A percentile compares a stretch with the other conserved stretches of the same genome.
These are phyloP conservation scores for Centaurea solstitialis DNA, from an alignment of 129 eudicot genomes.

Conservation along the genomic window DNA sequence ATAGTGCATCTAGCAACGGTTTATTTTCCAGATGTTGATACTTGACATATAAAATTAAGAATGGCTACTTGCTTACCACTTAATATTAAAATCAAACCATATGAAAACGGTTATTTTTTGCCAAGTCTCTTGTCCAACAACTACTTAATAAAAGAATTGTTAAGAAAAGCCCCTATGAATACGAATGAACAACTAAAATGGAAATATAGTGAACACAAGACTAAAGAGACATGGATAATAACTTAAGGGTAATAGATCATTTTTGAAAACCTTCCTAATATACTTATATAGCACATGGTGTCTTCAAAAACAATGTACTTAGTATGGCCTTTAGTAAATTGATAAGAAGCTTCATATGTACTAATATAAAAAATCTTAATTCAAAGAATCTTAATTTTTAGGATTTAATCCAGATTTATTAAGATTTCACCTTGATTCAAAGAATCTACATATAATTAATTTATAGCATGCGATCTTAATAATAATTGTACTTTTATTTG, in stretches of 20 bases:
- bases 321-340: background rate
- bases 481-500: background rate
- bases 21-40: background rate
- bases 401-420: background rate
- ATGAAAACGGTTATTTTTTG: background rate
- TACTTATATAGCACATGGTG: background rate
- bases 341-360: background rate
- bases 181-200: background rate
- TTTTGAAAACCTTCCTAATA: background rate
- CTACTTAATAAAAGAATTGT: background rate
- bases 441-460: background rate
- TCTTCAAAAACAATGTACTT: background rate
- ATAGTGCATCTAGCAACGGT: background rate
- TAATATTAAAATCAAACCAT: background rate
- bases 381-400: background rate
- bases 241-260: background rate
- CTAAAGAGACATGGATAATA: background rate
- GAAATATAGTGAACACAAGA: background rate
- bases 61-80: background rate
- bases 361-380: background rate
- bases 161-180: background rate
- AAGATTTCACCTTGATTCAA: background rate
- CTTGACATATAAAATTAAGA: background rate
- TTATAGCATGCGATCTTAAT: background rate
- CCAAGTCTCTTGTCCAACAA: background rate